These are phyloP conservation scores for Malassezia globosa DNA, from an alignment of 1,284 basidiomycete genomes.

Conservation along the genomic window DNA sequence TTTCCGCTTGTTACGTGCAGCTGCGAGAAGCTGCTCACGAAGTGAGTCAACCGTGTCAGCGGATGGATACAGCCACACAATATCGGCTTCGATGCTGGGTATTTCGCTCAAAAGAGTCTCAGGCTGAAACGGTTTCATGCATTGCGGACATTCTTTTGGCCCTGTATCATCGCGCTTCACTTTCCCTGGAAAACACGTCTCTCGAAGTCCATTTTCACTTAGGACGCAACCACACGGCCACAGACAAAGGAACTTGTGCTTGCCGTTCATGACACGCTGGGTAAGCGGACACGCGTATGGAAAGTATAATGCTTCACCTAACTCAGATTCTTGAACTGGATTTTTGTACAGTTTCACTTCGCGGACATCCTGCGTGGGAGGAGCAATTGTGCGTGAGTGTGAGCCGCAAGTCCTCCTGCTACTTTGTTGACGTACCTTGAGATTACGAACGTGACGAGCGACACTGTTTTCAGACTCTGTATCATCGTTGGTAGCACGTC, in stretches of 20 bases:
- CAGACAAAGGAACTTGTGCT: conserved; percentile 36
- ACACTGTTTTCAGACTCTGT: conserved; percentile 12
- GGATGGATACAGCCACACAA: conserved; percentile 30
- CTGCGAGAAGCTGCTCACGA: conserved; percentile 21
- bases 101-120: conserved; percentile 17
- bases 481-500: conserved; percentile 1
- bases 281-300: conserved; percentile 42
- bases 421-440: too few relatives aligned
- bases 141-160: conserved; percentile 26
- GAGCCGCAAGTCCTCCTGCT: conserved; percentile 3
- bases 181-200: conserved; percentile 4
- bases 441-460: conserved; percentile 29
- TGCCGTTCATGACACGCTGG: conserved; percentile 36
- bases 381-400: conserved; percentile 3
- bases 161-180: neutral
- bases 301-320: conserved; percentile 14
- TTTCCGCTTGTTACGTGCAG: conserved; percentile 6
- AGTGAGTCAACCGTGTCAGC: conserved; percentile 19
- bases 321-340: conserved; percentile 8
- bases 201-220: conserved; percentile 29
- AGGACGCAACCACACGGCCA: conserved; percentile 33
- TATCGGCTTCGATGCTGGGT: conserved; percentile 11
- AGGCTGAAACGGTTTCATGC: conserved; percentile 23
- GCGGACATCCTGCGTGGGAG: too few relatives aligned
- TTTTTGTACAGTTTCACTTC: conserved; percentile 25